These are phyloP conservation scores for Trichoderma citrinoviride DNA, from an alignment of 2,329 filamentous ascomycete species.

Conservation along the genomic window DNA sequence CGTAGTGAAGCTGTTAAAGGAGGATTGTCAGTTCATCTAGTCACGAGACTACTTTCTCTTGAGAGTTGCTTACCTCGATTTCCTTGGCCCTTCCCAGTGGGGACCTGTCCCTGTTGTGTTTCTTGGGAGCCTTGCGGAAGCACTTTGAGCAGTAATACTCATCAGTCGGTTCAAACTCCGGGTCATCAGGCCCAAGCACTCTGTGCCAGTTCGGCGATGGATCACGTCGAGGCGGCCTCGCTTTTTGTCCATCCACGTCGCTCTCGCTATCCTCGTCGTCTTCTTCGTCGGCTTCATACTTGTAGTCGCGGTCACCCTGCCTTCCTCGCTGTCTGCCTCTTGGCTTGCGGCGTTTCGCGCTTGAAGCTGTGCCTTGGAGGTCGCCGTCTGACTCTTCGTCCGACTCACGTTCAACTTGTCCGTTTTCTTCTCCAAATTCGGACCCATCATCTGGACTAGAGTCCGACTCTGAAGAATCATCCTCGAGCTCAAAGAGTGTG, in stretches of 20 bases:
- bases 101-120: slow-evolving; percentile 25
- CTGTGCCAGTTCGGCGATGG: slow-evolving; percentile 31
- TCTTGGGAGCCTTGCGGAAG: slow-evolving; percentile 32
- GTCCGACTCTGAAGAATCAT: neutral
- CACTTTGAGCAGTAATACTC: slow-evolving; percentile 37
- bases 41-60: neutral
- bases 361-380: slow-evolving; percentile 3
- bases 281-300: neutral
- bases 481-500: no score
- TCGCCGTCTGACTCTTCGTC: neutral
- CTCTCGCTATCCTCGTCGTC: slow-evolving; percentile 14
- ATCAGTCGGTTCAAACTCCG: slow-evolving; percentile 29
- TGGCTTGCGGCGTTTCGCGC: neutral
- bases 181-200: slow-evolving; percentile 27
- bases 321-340: neutral
- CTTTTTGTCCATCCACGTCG: slow-evolving; percentile 12
- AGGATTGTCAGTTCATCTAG: neutral
- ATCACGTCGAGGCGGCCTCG: slow-evolving; percentile 18
- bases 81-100: slow-evolving; percentile 24
- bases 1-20: slow-evolving; percentile 25
- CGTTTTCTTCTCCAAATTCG: neutral
- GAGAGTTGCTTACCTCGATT: slow-evolving; percentile 24
- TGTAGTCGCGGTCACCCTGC: neutral
- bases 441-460: neutral
- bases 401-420: neutral